Conservation (phyloP, 495 filamentous ascomycete species). For the Aspergillus affinis region DNA sequence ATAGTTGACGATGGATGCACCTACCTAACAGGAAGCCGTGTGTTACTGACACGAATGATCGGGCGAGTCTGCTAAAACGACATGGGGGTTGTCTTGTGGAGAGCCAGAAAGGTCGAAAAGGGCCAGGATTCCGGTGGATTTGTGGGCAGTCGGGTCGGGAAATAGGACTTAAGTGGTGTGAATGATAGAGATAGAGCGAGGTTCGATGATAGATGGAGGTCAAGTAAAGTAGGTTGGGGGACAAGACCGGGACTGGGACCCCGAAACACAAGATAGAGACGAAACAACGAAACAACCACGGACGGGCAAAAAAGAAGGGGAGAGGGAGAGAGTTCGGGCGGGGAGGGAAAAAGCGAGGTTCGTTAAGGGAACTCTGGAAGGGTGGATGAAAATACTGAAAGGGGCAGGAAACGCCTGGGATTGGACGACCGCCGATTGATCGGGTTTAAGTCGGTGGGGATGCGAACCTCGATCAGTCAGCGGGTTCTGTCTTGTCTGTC, state of each 20-base stretch:
- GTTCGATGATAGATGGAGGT: too few species aligned
- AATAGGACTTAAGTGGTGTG: neutral
- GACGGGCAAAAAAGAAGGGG: neutral
- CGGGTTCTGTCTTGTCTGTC: neutral
- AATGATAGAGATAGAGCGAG: neutral
- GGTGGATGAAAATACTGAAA: neutral
- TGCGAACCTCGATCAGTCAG: neutral
- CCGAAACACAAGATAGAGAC: neutral
- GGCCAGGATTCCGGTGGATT: slow-evolving; percentile 9
- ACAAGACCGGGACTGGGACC: slow-evolving; percentile 7
- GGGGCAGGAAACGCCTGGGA: neutral
- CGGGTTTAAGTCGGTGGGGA: neutral
- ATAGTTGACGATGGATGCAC: slow-evolving; percentile 4
- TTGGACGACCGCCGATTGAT: neutral
- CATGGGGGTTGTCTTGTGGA: slow-evolving; percentile 31
- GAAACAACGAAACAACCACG: too few species aligned
- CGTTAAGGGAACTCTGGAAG: neutral
- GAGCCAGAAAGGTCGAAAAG: slow-evolving; percentile 9
- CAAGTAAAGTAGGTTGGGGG: slow-evolving; percentile 8
- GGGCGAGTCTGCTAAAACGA: slow-evolving; percentile 38
- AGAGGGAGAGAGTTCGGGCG: neutral
- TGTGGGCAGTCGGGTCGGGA: neutral
- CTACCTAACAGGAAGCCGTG: slow-evolving; percentile 30
- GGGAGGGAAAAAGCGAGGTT: neutral
- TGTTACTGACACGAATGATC: slow-evolving; percentile 43